Conservation (phyloP, 176 grass and related monocot species). For the Elaeis guineensis region DNA sequence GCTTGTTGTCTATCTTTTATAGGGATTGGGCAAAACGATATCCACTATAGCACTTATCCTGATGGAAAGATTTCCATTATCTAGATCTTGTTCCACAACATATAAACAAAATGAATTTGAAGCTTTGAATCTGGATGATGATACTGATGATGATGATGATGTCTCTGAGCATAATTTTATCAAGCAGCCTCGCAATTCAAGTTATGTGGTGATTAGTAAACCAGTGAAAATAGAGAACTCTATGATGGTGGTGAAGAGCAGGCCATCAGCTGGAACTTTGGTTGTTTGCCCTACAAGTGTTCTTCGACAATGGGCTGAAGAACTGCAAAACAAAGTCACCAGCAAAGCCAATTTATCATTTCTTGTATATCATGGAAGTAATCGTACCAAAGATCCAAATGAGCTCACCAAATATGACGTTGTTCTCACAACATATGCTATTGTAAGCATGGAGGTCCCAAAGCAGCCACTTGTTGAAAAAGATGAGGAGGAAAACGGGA, state of each 20-base stretch:
- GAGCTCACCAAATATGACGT: conserved; percentile 97
- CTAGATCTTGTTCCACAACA: conserved; percentile 19
- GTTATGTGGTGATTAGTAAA: conserved; percentile 13
- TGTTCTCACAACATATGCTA: conserved; percentile 93
- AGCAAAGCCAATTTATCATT: conserved; percentile 75
- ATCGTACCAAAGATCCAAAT: conserved; percentile 69
- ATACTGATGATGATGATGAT: conserved; percentile 45
- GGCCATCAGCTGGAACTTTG: conserved; percentile 90
- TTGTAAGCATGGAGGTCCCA: conserved; percentile 96
- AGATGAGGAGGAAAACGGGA: conserved; percentile 81
- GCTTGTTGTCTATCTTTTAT: conserved; percentile 32
- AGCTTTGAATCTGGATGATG: conserved; percentile 80
- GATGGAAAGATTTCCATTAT: conserved; percentile 64
- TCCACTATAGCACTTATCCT: conserved; percentile 92
- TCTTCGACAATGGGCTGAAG: conserved; percentile 91
- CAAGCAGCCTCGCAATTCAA: conserved; percentile 28
- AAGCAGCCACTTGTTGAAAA: conserved; percentile 84
- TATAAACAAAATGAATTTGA: conserved; percentile 48
- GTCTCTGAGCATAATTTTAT: conserved; percentile 27
- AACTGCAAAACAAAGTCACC: conserved; percentile 81
- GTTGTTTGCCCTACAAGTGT: conserved; percentile 98
- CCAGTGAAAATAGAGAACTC: conserved; percentile 36
- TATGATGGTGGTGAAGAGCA: conserved; percentile 35
- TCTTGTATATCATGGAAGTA: conserved; percentile 95
- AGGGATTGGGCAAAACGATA: conserved; percentile 95